Base-by-base conservation (phyloP, 371 early-diverging fungal species). In the Enterospora canceri region DNA sequence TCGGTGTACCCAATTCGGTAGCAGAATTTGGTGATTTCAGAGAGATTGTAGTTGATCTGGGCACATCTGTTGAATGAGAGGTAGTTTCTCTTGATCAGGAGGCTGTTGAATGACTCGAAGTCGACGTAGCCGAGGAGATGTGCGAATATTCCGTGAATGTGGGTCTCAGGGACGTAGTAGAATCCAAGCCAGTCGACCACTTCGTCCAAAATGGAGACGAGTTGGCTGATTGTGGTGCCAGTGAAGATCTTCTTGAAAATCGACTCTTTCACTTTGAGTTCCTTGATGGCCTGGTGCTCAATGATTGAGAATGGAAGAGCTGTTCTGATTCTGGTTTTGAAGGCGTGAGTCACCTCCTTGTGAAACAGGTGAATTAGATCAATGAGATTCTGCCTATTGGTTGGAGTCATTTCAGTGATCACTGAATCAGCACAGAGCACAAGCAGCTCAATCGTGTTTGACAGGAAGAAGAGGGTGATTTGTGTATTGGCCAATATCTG, bases 271-370 rank as follows among this genome's bases (percentile, higher is more conserved):
- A 67, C 64, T 31, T 60, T 65, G 47, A 76, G 70, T 59, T 62
- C 70, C n/a, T 64, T 61, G 26, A 76, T 29, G n/a, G 49, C 59
- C 46, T 76, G 72, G 33, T 76, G 60, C n/a, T 76, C 72, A 21
- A 69, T 35, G 21, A 76, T 55, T 33, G 67, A 28, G 29, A 46
- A 15, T 3, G 76, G 76, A 1, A 76, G 40, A 2, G 31, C 32
- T 2, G 51, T 56, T 1, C 28, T 26, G 2, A 74, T 8, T 40
- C n/a, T 40, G 8, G n/a, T 40, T n/a, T 40, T 40, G n/a, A 40
- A 40, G n/a, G 8, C 40, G 8, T 12, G 12, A 8, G n/a, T 12
- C 12, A 40, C n/a, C 12, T 40, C n/a, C n/a, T n/a, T 40, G 40
- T 40, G n/a, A 8, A 40, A n/a, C 12, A n/a, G n/a, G n/a, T 8